These are phyloP conservation scores for Mollisia scopiformis DNA, from an alignment of 2,329 filamentous ascomycete genomes.

Conservation along the genomic window DNA sequence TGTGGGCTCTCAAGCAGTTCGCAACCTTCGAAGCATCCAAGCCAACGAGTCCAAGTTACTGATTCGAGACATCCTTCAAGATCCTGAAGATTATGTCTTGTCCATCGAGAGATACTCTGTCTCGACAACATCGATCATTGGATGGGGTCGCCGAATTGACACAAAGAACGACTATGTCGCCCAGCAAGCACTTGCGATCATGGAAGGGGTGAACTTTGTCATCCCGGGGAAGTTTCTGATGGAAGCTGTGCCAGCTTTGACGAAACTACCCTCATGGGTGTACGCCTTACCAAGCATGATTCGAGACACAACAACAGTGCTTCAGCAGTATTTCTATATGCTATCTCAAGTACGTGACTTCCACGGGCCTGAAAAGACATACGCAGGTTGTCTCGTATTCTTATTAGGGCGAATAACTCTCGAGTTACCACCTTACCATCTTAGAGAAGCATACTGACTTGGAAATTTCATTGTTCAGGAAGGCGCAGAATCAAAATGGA, in stretches of 20 bases:
- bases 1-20: slow-evolving; percentile 1
- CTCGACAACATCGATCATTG: neutral
- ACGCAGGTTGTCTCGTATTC: too few relatives aligned
- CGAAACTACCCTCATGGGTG: neutral
- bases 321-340: neutral
- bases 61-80: neutral
- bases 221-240: neutral
- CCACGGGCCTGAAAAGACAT: too few relatives aligned
- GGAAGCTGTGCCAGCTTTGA: neutral
- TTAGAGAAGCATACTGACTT: too few relatives aligned
- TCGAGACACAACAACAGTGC: neutral
- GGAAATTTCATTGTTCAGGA: too few relatives aligned
- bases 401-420: too few relatives aligned
- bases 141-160: neutral
- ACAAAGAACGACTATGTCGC: neutral
- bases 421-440: too few relatives aligned
- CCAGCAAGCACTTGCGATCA: neutral
- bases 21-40: neutral
- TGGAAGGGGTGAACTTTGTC: neutral
- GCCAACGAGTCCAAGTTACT: neutral
- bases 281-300: neutral
- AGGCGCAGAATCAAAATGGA: neutral
- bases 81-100: neutral
- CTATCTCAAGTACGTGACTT: too few relatives aligned
- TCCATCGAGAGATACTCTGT: neutral